These are phyloP conservation scores for Salmacisia buchloeana DNA, from an alignment of 1,284 basidiomycete species.

Conservation along the genomic window DNA sequence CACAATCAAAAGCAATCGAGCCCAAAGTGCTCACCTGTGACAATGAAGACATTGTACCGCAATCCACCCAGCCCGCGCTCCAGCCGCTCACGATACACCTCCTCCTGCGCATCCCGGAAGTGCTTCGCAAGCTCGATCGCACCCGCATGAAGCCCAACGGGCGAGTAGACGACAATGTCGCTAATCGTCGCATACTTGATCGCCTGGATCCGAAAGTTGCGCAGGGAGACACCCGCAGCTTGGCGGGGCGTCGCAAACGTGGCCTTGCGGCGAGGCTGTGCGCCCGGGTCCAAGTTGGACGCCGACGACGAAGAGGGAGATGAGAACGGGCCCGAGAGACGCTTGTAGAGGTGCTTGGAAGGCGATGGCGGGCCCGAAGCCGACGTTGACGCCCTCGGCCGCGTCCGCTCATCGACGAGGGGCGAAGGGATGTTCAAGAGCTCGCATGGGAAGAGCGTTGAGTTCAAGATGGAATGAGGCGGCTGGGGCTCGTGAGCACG, in stretches of 20 bases:
- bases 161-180: slow-evolving; percentile 76
- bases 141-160: slow-evolving; percentile 36
- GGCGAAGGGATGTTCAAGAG: slow-evolving; percentile 17
- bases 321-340: not conserved
- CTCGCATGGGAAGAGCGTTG: slow-evolving; percentile 34
- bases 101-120: slow-evolving; percentile 40
- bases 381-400: not conserved
- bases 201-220: slow-evolving; percentile 52
- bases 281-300: not conserved
- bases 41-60: slow-evolving; percentile 80
- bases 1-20: not conserved
- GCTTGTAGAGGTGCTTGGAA: not conserved
- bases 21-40: slow-evolving; percentile 63
- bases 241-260: slow-evolving; percentile 27
- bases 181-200: slow-evolving; percentile 79
- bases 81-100: slow-evolving; percentile 53
- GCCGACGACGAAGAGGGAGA: not conserved
- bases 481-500: slow-evolving; percentile 27
- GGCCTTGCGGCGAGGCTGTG: slow-evolving; percentile 2
- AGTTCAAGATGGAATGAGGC: slow-evolving; percentile 33
- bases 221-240: slow-evolving; percentile 36
- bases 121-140: slow-evolving; percentile 33
- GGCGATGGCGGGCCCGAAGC: not conserved
- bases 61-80: slow-evolving; percentile 58
- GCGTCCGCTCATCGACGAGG: not conserved